Conservation (phyloP, 176 grass and related monocot species). For the Phoenix dactylifera region DNA sequence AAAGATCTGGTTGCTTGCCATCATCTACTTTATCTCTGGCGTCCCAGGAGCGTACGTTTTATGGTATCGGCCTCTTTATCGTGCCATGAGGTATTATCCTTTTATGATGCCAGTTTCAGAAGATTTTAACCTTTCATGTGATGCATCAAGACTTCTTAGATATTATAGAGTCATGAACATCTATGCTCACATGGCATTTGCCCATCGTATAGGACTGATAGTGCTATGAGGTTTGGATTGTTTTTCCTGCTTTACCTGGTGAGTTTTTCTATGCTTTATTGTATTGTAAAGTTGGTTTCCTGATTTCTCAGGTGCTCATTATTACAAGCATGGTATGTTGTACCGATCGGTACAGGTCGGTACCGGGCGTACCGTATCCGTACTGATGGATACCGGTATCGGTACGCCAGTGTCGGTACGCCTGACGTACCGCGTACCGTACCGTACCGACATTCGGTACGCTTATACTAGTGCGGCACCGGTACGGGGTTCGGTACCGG, state of each 20-base stretch:
- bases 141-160: neutral
- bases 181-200: neutral
- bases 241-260: constrained; percentile 91
- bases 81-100: constrained; percentile 63
- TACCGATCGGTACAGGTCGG: no score
- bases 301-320: no score
- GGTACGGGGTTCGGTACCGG: no score
- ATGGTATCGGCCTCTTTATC: constrained; percentile 97
- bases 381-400: no score
- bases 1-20: constrained; percentile 86
- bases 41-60: constrained; percentile 78
- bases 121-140: no score
- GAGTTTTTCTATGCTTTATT: constrained; percentile 18
- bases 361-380: no score
- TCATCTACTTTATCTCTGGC: constrained; percentile 95
- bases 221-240: constrained; percentile 91
- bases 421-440: no score
- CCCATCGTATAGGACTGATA: constrained; percentile 69
- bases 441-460: no score
- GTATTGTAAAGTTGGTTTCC: neutral
- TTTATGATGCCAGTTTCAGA: no score
- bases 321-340: no score
- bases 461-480: no score
- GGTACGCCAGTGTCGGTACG: no score
- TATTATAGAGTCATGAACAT: neutral